Percentiles rank a stretch among this genome's conserved stretches.
Conservation (phyloP, 768 basidiomycete species). For the Psilocybe subaeruginosa region DNA sequence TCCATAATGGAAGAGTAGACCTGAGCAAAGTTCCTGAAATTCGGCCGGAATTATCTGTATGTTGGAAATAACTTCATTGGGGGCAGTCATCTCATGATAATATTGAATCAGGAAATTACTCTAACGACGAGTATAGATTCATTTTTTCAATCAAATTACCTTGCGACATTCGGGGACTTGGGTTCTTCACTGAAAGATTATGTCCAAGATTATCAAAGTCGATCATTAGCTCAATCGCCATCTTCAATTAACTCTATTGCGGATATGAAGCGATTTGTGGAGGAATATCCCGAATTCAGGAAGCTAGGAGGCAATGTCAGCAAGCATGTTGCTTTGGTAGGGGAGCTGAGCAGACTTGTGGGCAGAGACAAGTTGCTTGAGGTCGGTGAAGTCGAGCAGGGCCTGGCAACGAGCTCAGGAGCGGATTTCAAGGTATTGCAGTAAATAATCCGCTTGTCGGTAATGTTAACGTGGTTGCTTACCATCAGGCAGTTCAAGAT, state of each 20-base stretch:
- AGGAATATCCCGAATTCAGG: constrained; percentile 97
- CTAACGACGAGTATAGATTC: constrained; percentile 89
- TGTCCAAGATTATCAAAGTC: constrained; percentile 90
- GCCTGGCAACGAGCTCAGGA: constrained; percentile 89
- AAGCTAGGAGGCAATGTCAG: constrained; percentile 98
- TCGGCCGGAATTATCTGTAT: constrained; percentile 80
- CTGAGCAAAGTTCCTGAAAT: constrained; percentile 85
- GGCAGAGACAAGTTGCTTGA: constrained; percentile 84
- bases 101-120: constrained; percentile 77
- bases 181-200: constrained; percentile 91
- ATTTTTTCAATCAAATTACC: constrained; percentile 89
- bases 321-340: constrained; percentile 97
- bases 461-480: background rate
- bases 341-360: constrained; percentile 91
- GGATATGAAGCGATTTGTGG: constrained; percentile 98
- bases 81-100: too few relatives aligned
- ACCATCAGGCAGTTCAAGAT: constrained; percentile 74
- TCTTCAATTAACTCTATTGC: constrained; percentile 89
- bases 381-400: constrained; percentile 95
- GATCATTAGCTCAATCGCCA: constrained; percentile 74
- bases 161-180: constrained; percentile 95
- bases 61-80: constrained; percentile 21
- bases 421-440: constrained; percentile 82
- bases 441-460: background rate
- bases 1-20: constrained; percentile 92